Evolutionary conservation across 352 stramenopile genomes (phyloP), one percentile per base, ranked within the genome.

Genomic region (Globisporangium uncinulatum): DNA sequence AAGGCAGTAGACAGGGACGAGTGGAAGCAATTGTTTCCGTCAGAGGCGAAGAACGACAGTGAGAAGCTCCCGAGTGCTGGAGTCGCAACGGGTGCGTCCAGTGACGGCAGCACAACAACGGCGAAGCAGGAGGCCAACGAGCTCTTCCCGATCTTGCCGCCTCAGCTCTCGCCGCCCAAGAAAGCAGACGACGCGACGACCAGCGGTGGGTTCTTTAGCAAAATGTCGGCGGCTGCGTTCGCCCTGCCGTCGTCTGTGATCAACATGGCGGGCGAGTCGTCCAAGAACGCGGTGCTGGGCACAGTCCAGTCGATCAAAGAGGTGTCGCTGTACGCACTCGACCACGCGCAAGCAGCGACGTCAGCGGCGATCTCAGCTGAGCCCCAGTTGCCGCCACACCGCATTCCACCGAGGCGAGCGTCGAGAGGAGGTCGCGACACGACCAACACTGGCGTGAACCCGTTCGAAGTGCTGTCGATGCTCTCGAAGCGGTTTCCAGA

Each of bases 401-500:
- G 56, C 17, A 51, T 61, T 17, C 62, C 62, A 20, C 51, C 42
- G n/a, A 51, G 42, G 42, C 21, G 42, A 24, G 10, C 39, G 5
- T 36, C 24, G 2, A 41, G 19, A 50, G 51, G 15, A 7, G 20
- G 39, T 7, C 8, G 14, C 17, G 37, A 24, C 17, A 60, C 24
- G 20, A 34, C 41, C 52, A 21, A 60, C 11, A 56, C 6, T 21
- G 62, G 65, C 14, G 64, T 65, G 5, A 64, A 71, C 10, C 62
- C 69, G 9, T 61, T 60, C 34, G 69, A 76, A 46, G 72, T 84
- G 48, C 43, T 85, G 13, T 88, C 79, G 5, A 87, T 90, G 77
- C 55, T 89, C 17, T 89, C 79, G 2, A 89, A 87, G 59, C 67
- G 73, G 2, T 94, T 94, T 31, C 80, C 80, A 6, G 82, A 94